A percentile compares a stretch with the other conserved stretches of the same genome.
These are phyloP conservation scores for Neocucurbitaria cava DNA, from an alignment of 2,329 filamentous ascomycete species.

Conservation along the genomic window DNA sequence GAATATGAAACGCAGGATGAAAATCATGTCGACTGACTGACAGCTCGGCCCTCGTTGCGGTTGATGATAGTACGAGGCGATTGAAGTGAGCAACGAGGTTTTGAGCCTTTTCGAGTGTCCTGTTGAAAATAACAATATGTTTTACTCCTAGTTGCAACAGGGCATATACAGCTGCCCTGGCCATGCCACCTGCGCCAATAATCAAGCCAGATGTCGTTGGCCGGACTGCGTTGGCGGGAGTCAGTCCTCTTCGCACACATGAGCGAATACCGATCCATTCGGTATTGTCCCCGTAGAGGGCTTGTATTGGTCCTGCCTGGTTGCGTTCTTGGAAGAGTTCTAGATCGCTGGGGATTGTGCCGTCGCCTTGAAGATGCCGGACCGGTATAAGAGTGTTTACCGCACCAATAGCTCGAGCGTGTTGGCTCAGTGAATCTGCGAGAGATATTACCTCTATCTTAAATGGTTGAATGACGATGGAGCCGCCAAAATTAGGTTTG, in stretches of 20 bases:
- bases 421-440: constrained; percentile 71
- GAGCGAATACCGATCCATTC: constrained; percentile 82
- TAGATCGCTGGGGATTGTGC: constrained; percentile 62
- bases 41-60: constrained; percentile 22
- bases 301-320: constrained; percentile 69
- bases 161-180: constrained; percentile 77
- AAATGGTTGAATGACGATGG: constrained; percentile 75
- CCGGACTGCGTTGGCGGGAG: constrained; percentile 69
- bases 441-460: constrained; percentile 73
- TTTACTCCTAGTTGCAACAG: constrained; percentile 79
- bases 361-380: constrained; percentile 64
- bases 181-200: constrained; percentile 74
- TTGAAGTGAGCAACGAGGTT: constrained; percentile 74
- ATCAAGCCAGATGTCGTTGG: constrained; percentile 61
- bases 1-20: constrained; percentile 62
- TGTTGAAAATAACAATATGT: constrained; percentile 77
- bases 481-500: constrained; percentile 73
- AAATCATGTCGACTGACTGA: constrained; percentile 26
- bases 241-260: constrained; percentile 74
- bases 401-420: constrained; percentile 77
- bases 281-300: constrained; percentile 79
- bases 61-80: constrained; percentile 49
- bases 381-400: constrained; percentile 79
- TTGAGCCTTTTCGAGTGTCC: constrained; percentile 71
- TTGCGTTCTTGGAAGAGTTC: constrained; percentile 65